Evolutionary conservation across 768 basidiomycete species (phyloP), one percentile per base, ranked within the genome.

Genomic region (Termitomyces sp.): DNA sequence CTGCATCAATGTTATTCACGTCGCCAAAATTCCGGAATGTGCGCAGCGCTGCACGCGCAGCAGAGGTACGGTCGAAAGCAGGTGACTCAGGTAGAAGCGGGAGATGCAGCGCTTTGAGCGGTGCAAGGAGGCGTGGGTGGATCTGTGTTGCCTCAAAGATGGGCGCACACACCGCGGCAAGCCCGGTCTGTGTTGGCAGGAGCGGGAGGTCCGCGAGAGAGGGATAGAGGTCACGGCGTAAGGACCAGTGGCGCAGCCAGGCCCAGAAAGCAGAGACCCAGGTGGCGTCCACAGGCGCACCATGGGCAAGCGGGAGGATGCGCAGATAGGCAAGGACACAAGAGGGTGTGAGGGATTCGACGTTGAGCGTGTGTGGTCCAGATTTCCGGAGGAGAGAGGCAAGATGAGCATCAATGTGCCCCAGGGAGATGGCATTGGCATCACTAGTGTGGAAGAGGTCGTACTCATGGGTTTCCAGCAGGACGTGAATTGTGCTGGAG

Each of bases 241-340:
- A 57, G 0, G 51, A 16, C 67, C 71, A 78, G 0, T 41, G 58
- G 5, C 60, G 64, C 48, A 77, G 52, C 81, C 80, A 82, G 3
- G 54, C 46, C 82, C 81, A 83, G 59, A 81, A 82, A 1, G 56
- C 51, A 1, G 69, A 65, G 20, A 80, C 56, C 76, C 77, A 80
- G 5, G 57, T 46, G 18, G 76, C 4, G 6, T 43, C 41, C 3
- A 20, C n/a, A 0, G 18, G 41, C 3, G 5, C 32, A 32, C 32
- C 32, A 32, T 32, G 32, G 32, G 32, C 32, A 6, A 32, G 32
- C 7, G 32, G 18, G 40, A 40, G 40, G 40, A 18, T 14, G 10
- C 57, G 53, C 5, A 78, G 70, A 61, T 74, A 77, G 5, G 61
- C 32, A 6, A 73, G 48, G 35, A 75, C 72, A 8, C 55, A 63